Percentiles rank a stretch among this genome's conserved stretches.
phyloP scores from a whole-genome alignment of 163 green algal genomes.

The Chlamydomonas reinhardtii region DNA sequence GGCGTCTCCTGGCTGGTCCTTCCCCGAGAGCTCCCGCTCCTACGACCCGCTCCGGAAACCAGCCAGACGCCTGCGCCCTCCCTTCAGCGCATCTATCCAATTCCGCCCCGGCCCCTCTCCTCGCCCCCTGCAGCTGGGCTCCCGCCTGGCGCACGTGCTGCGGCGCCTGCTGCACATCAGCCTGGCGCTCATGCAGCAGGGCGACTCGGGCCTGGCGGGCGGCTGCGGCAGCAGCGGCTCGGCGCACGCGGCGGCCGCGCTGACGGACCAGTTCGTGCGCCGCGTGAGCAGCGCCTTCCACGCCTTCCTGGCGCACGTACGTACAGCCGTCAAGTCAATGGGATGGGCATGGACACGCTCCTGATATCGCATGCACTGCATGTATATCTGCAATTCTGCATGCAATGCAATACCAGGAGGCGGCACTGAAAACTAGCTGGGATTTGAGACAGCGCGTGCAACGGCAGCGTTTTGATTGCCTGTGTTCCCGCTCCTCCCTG shows the following conservation, averaged over 20 bases:
- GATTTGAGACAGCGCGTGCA: too few species aligned
- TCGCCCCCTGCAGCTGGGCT: slow-evolving; percentile 81
- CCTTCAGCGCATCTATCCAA: too few species aligned
- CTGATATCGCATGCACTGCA: neutral
- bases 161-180: slow-evolving; percentile 91
- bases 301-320: slow-evolving; percentile 81
- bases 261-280: slow-evolving; percentile 72
- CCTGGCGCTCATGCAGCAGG: slow-evolving; percentile 76
- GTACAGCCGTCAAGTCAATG: neutral
- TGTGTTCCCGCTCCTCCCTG: neutral
- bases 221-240: neutral
- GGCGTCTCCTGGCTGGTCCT: too few species aligned
- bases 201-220: neutral
- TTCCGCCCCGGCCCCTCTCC: too few species aligned
- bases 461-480: too few species aligned
- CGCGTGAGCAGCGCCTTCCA: slow-evolving; percentile 85
- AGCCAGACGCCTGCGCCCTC: too few species aligned
- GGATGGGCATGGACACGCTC: too few species aligned
- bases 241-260: neutral
- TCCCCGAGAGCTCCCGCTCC: too few species aligned
- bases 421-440: too few species aligned
- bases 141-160: slow-evolving; percentile 92
- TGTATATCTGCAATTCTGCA: too few species aligned
- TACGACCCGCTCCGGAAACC: too few species aligned
- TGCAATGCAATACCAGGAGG: too few species aligned